Evolutionary conservation across 805 yeast genomes (phyloP).

Genomic region (Yueomyces sp.): DNA sequence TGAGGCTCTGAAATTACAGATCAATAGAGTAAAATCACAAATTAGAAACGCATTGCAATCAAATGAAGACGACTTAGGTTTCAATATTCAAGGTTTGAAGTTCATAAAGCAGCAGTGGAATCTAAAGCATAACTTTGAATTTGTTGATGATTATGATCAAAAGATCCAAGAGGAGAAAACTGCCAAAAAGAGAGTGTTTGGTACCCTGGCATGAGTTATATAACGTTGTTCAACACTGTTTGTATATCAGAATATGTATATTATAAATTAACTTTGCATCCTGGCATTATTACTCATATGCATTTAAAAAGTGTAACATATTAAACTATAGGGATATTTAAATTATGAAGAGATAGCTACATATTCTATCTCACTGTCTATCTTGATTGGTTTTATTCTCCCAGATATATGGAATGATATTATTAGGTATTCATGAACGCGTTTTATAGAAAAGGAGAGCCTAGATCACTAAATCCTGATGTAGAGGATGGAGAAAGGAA

Average conservation of each 20-base stretch:
- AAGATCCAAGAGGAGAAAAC: conserved; percentile 37
- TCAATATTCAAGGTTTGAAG: conserved; percentile 71
- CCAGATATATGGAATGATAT: neutral
- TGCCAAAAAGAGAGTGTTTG: conserved; percentile 62
- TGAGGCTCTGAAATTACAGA: conserved; percentile 45
- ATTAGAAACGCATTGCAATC: conserved; percentile 42
- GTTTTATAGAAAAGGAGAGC: too few relatives aligned
- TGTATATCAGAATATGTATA: too few relatives aligned
- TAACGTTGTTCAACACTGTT: too few relatives aligned
- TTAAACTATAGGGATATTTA: too few relatives aligned
- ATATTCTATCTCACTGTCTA: too few relatives aligned
- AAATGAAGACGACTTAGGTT: conserved; percentile 55
- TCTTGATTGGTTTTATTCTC: neutral
- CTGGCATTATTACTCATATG: too few relatives aligned
- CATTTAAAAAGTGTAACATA: too few relatives aligned
- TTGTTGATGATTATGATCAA: conserved; percentile 54
- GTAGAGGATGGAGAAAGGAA: neutral
- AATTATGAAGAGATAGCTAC: too few relatives aligned
- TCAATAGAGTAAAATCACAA: conserved; percentile 48
- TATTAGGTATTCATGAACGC: neutral
- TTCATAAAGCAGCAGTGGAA: conserved; percentile 70
- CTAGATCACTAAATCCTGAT: neutral
- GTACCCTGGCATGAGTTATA: conserved; percentile 28
- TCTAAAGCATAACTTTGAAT: conserved; percentile 57
- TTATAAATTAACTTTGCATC: too few relatives aligned